These are phyloP conservation scores for Maudiozyma barnettii DNA, from an alignment of 805 yeast genomes.

Conservation along the genomic window DNA sequence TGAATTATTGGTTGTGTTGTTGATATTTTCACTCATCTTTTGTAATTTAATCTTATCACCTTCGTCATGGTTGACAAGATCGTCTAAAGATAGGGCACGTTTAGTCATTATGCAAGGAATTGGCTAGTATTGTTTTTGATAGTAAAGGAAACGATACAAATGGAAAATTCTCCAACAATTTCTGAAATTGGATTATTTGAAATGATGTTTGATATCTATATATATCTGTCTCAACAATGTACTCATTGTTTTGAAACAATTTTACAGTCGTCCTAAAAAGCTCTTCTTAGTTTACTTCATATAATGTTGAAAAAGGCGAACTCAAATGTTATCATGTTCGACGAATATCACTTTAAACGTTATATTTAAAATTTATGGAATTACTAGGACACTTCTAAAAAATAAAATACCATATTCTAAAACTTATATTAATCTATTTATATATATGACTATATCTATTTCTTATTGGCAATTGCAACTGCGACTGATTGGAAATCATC, in stretches of 20 bases:
- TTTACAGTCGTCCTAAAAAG: too few species aligned
- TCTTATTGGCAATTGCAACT: conserved; percentile 56
- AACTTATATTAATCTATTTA: neutral
- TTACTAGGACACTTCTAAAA: neutral
- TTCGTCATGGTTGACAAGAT: conserved; percentile 30
- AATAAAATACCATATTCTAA: neutral
- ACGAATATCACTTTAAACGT: too few species aligned
- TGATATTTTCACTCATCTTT: conserved; percentile 6
- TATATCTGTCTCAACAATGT: too few species aligned
- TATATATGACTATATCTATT: conserved; percentile 3
- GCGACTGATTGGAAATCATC: conserved; percentile 97
- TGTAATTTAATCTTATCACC: conserved; percentile 15
- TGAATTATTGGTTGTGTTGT: conserved; percentile 1
- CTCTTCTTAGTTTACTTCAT: too few species aligned
- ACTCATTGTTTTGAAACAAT: too few species aligned
- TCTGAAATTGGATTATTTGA: neutral
- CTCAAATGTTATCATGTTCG: too few species aligned
- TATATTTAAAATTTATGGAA: too few species aligned
- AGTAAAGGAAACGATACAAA: neutral
- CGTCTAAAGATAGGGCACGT: conserved; percentile 28
- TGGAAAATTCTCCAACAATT: neutral
- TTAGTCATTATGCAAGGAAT: conserved; percentile 8
- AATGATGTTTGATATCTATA: too few species aligned
- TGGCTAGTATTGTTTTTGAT: neutral
- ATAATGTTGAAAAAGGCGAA: too few species aligned